Conservation (phyloP, 768 basidiomycete genomes). For the Dendrothele bispora region DNA sequence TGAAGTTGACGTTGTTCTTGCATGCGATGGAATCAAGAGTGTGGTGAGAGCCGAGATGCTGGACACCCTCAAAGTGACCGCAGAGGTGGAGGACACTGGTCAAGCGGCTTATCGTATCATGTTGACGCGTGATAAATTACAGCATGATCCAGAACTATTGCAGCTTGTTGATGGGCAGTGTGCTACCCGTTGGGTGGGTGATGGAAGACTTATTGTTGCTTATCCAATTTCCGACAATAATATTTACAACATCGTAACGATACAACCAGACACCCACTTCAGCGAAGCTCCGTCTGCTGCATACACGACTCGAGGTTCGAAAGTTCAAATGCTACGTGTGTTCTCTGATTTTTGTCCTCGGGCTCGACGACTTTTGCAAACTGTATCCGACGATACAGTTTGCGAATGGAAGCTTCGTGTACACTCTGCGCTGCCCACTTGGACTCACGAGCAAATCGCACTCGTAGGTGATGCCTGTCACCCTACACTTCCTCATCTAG, state of each 20-base stretch:
- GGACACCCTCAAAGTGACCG: slow-evolving; percentile 24
- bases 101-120: slow-evolving; percentile 38
- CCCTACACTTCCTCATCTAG: slow-evolving; percentile 9
- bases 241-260: slow-evolving; percentile 35
- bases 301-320: slow-evolving; percentile 33
- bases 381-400: slow-evolving; percentile 32
- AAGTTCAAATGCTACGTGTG: slow-evolving; percentile 30
- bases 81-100: slow-evolving; percentile 30
- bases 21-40: slow-evolving; percentile 37
- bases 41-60: slow-evolving; percentile 29
- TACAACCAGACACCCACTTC: slow-evolving; percentile 35
- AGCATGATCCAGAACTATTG: slow-evolving; percentile 30
- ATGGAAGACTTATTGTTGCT: slow-evolving; percentile 32
- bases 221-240: slow-evolving; percentile 34
- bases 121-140: slow-evolving; percentile 24
- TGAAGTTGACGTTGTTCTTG: slow-evolving; percentile 32
- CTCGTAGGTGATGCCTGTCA: slow-evolving; percentile 38
- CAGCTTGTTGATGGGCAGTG: slow-evolving; percentile 26
- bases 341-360: slow-evolving; percentile 33
- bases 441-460: slow-evolving; percentile 33
- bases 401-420: slow-evolving; percentile 39
- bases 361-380: slow-evolving; percentile 30
- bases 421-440: slow-evolving; percentile 33
- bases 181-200: slow-evolving; percentile 35
- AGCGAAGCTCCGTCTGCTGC: slow-evolving; percentile 25